phyloP scores from a whole-genome alignment of 2,329 filamentous ascomycete genomes.

The Hymenoscyphus fructigenus region DNA sequence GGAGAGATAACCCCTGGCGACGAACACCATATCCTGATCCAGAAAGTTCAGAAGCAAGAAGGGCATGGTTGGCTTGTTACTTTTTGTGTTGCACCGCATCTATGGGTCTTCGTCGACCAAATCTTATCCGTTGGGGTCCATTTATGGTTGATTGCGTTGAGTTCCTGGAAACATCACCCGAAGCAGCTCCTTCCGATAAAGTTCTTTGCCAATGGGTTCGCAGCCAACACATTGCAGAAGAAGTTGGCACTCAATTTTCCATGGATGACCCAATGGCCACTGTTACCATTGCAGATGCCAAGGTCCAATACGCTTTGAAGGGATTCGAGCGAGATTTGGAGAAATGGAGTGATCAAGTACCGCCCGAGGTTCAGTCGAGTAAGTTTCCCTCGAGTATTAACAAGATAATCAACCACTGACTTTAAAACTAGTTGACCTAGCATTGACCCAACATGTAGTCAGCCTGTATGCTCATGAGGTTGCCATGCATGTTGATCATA shows the following conservation, averaged over 20 bases:
- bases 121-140: slow-evolving; percentile 43
- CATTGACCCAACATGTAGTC: slow-evolving; percentile 51
- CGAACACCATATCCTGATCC: slow-evolving; percentile 38
- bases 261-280: slow-evolving; percentile 45
- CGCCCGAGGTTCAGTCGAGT: slow-evolving; percentile 38
- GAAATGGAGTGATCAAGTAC: slow-evolving; percentile 45
- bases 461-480: slow-evolving; percentile 61
- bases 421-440: slow-evolving; percentile 42
- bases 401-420: slow-evolving; percentile 13
- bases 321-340: slow-evolving; percentile 54
- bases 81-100: slow-evolving; percentile 42
- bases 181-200: slow-evolving; percentile 43
- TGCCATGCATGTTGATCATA: slow-evolving; percentile 56
- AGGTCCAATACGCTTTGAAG: slow-evolving; percentile 54
- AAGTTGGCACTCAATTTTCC: slow-evolving; percentile 54
- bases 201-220: slow-evolving; percentile 43
- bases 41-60: slow-evolving; percentile 36
- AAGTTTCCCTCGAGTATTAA: slow-evolving; percentile 18
- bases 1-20: slow-evolving; percentile 43
- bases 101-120: slow-evolving; percentile 45
- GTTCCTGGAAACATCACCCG: slow-evolving; percentile 41
- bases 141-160: slow-evolving; percentile 47
- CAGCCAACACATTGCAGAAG: slow-evolving; percentile 51
- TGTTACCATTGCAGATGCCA: slow-evolving; percentile 53
- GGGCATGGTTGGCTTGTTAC: slow-evolving; percentile 38